These are phyloP conservation scores for Dinochytrium kinnereticum DNA, from an alignment of 371 early-diverging fungal genomes.

Conservation along the genomic window DNA sequence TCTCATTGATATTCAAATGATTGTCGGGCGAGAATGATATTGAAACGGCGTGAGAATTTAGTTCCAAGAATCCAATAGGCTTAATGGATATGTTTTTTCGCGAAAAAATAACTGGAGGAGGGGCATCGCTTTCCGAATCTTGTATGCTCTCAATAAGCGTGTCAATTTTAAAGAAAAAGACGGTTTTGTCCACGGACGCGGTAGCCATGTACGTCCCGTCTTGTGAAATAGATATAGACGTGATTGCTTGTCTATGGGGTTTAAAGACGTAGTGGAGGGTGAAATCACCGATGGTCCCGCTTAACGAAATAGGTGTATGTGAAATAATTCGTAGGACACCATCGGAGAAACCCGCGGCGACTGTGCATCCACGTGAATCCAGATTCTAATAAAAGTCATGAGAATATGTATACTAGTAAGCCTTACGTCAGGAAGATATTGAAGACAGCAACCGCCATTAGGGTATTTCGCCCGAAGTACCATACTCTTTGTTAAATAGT, in stretches of 20 bases:
- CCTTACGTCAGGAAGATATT: conserved; percentile 47
- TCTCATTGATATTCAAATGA: conserved; percentile 41
- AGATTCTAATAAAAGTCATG: conserved; percentile 37
- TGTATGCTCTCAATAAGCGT: neutral
- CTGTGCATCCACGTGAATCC: conserved; percentile 49
- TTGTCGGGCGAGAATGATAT: conserved; percentile 53
- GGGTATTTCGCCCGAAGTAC: conserved; percentile 31
- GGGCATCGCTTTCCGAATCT: conserved; percentile 6
- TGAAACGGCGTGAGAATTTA: conserved; percentile 25
- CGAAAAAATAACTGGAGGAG: conserved; percentile 30
- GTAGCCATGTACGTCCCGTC: conserved; percentile 56
- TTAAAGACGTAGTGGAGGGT: conserved; percentile 55
- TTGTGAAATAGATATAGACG: conserved; percentile 45
- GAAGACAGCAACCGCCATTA: conserved; percentile 43
- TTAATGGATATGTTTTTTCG: conserved; percentile 31
- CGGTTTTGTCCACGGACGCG: conserved; percentile 47
- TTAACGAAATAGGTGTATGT: conserved; percentile 31
- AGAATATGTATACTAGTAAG: neutral
- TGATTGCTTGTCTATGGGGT: conserved; percentile 51
- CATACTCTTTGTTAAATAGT: conserved; percentile 42
- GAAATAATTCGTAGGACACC: conserved; percentile 54
- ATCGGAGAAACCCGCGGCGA: conserved; percentile 56
- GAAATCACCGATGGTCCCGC: conserved; percentile 27
- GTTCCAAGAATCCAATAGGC: conserved; percentile 51
- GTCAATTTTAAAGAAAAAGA: conserved; percentile 58